These are phyloP conservation scores for Chenopodium berlandieri DNA, from an alignment of 148 eudicot genomes.

Conservation along the genomic window DNA sequence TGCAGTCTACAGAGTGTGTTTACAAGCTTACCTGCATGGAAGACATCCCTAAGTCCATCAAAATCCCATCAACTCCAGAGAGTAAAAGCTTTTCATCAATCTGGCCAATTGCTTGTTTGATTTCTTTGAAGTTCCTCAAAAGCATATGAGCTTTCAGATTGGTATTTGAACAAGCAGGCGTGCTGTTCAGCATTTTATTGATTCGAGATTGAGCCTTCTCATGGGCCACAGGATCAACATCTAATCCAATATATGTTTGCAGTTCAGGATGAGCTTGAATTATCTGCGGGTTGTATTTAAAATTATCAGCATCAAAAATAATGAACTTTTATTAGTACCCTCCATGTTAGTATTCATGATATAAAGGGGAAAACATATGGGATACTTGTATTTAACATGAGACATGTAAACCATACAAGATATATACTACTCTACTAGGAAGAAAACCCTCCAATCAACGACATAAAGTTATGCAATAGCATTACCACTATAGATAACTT, in stretches of 20 bases:
- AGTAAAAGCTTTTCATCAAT: conserved; percentile 50
- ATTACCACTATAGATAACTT: not conserved
- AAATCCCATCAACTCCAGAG: conserved; percentile 71
- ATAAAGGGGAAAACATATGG: not conserved
- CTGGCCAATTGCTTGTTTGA: conserved; percentile 52
- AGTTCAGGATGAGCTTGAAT: conserved; percentile 83
- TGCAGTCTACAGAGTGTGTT: not conserved
- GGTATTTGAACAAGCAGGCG: conserved; percentile 28
- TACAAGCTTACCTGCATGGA: conserved; percentile 85
- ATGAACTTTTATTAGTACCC: not conserved
- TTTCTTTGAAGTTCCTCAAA: conserved; percentile 60
- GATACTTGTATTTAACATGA: not conserved
- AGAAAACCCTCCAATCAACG: not conserved
- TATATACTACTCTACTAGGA: not conserved
- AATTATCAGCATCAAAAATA: conserved; percentile 10
- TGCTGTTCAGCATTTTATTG: conserved; percentile 33
- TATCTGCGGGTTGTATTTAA: conserved; percentile 44
- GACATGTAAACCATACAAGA: not conserved
- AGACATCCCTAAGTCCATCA: conserved; percentile 98
- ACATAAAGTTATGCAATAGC: not conserved
- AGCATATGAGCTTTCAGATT: conserved; percentile 47
- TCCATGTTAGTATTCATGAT: not conserved
- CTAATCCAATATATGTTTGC: conserved; percentile 70
- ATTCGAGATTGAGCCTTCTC: conserved; percentile 60
- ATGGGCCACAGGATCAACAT: conserved; percentile 88